Base-by-base conservation (phyloP, 495 filamentous ascomycete species). In the Neurospora sublineolata region DNA sequence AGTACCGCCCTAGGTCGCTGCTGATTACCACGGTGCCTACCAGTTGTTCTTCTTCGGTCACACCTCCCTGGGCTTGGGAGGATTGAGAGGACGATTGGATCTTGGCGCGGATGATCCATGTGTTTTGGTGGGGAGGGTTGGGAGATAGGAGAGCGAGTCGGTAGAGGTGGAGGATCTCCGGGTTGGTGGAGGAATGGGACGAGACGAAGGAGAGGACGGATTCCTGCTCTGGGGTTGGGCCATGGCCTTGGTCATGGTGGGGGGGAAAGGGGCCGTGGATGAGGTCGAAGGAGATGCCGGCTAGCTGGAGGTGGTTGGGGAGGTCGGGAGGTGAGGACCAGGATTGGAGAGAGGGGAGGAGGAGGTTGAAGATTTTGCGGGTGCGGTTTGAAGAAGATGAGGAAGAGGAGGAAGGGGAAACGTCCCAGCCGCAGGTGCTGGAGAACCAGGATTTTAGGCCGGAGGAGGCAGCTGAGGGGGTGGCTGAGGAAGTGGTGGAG, bases 1-100 rank as follows among this genome's bases (percentile, higher is more conserved):
- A 96, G 80, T 58, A 4, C 14, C 77, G 80, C 11, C 91, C 91
- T 60, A 87, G 87, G 36, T 85, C 85, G 75, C 89, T 91, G 78
- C 93, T 94, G 23, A 96, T 86, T 68, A 97, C 90, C 18, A 97
- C 88, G n/a, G 91, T 93, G 7, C 93, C 93, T 37, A 97, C 77
- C 18, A 97, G 80, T 7, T 33, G 36, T 83, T 85, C 73, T 92
- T 91, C 46, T 33, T 11, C 42, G 7, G 12, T 4, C 16, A 7
- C n/a, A 11, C 3, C 12, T 39, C 0, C 4, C 3, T 39, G 38
- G 16, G 14, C 39, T 39, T 40, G 38, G 38, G 38, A 39, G 11
- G n/a, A n/a, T n/a, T n/a, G n/a, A n/a, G 38, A 11, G 1, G 23
- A 10, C 10, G 85, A 82, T 0, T 87, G 86, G 69, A 87, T 85